Base-by-base conservation (phyloP, 2,329 filamentous ascomycete species). In the Colletotrichum costaricense region DNA sequence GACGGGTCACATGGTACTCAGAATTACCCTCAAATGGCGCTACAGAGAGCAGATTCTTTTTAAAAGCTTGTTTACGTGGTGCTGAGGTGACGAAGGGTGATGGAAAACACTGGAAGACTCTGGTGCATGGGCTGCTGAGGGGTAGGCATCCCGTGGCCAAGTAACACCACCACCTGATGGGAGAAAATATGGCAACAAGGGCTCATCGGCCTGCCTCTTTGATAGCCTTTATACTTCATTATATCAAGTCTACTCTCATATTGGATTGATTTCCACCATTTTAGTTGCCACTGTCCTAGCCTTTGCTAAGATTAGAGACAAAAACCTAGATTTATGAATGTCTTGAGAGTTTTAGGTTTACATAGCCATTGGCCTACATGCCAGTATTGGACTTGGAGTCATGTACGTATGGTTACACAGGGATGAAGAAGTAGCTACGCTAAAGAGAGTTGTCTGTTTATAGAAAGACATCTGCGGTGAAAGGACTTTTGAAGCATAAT, bases 51-150 rank as follows among this genome's bases (percentile, higher is more conserved):
- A n/a, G 5, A 19, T 16, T 7, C 5, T 24, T 38, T 3, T 26
- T 1, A 9, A n/a, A 3, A 42, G 8, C 7, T 5, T 26, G 2
- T 11, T 1, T 5, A 46, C 2, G 52, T 14, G 28, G 22, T 14
- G 22, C 19, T 65, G 9, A 33, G 52, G 26, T 56, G 16, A 16
- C 22, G 9, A 5, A 6, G 12, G 22, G 8, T 65, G 55, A 28
- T 57, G 28, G 33, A 35, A 71, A 67, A 28, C 56, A 8, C 56
- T 56, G 22, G 24, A 54, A 33, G 42, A 26, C 26, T 49, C 63
- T 19, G 52, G 30, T 28, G 63, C 56, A 38, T 71, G 56, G 52
- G n/a, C 19, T 35, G 30, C 35, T 67, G 68, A 60, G 56, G 63
- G 63, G 63, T 67, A 60, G 19, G 33, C 56, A 24, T 19, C 30